Evolutionary conservation across 192 early-diverging fungal species (phyloP).

Genomic region (Funneliformis geosporum): DNA sequence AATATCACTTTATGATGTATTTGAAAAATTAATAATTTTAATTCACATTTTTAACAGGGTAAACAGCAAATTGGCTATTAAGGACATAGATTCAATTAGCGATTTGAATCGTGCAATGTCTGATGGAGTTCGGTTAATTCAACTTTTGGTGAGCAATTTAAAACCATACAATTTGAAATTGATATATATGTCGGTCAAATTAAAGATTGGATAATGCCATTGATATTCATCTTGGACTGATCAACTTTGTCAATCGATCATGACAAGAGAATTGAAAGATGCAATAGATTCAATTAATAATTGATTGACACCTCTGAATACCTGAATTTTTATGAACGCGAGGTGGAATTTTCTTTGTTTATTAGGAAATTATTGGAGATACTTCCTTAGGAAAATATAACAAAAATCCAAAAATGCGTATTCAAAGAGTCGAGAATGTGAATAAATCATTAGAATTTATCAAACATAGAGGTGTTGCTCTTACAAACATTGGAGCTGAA

Average conservation of each 20-base stretch:
- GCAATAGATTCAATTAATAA: not conserved
- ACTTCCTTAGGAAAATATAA: slow-evolving; percentile 85
- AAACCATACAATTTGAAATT: not conserved
- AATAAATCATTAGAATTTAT: slow-evolving; percentile 95
- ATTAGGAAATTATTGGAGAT: slow-evolving; percentile 92
- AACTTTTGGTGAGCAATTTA: slow-evolving; percentile 50
- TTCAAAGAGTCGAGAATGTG: slow-evolving; percentile 95
- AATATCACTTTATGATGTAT: not conserved
- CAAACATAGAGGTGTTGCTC: slow-evolving; percentile 74
- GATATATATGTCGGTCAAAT: slow-evolving; percentile 32
- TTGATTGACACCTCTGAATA: not conserved
- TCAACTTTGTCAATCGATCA: not conserved
- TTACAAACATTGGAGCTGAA: slow-evolving; percentile 97
- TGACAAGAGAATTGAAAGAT: not conserved
- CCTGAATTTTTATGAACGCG: no score
- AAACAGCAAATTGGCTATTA: slow-evolving; percentile 70
- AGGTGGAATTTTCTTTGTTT: not conserved
- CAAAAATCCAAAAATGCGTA: slow-evolving; percentile 84
- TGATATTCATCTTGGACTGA: not conserved
- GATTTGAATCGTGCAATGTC: slow-evolving; percentile 48
- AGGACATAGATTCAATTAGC: slow-evolving; percentile 47
- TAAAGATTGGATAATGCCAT: not conserved
- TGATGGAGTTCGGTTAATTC: slow-evolving; percentile 58
- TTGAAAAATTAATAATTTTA: not conserved
- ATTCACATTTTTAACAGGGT: slow-evolving; percentile 54